Evolutionary conservation across 805 yeast genomes (phyloP), one percentile per base, ranked within the genome.

Genomic region (Saturnispora diversa): DNA sequence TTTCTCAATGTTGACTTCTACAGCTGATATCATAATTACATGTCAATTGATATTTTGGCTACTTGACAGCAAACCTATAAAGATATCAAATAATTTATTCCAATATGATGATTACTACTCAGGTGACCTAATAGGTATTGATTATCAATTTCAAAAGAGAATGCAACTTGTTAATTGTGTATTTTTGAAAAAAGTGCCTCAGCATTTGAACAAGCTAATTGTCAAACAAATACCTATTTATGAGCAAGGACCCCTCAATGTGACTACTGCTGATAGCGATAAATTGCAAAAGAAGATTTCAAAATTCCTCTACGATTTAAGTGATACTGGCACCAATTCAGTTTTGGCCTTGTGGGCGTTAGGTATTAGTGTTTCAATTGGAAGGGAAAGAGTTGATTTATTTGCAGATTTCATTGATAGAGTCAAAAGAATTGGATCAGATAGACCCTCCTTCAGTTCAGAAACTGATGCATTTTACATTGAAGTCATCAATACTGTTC

Each of bases 11-110:
- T 4, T 38, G 3, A 13, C 9, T 1, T 27, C 33, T 24, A 13
- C 38, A 6, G 30, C 33, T 15, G 43, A 43, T 22, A 38, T 47
- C 23, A 8, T 36, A 19, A n/a, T n/a, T n/a, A n/a, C n/a, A n/a
- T n/a, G n/a, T n/a, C n/a, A n/a, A n/a, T n/a, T 22, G 45, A 43
- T 16, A 27, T 39, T n/a, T 21, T 30, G 10, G 19, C 28, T 7
- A 16, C 35, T 10, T 29, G 26, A n/a, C 34, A n/a, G 31, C 10
- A 25, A 13, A 38, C 35, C 17, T 27, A 33, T 20, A 23, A 36
- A 5, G 3, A 11, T 9, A n/a, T 44, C 15, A 23, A 35, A 13
- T 28, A 41, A 20, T 21, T 19, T 25, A 32, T 43, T n/a, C 19
- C 8, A 21, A 6, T 34, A 25, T 17, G 29, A 39, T 28, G 33